Evolutionary conservation across 208 protist species (phyloP), one percentile per base, ranked within the genome.

Genomic region (Novymonas esmeraldas): DNA sequence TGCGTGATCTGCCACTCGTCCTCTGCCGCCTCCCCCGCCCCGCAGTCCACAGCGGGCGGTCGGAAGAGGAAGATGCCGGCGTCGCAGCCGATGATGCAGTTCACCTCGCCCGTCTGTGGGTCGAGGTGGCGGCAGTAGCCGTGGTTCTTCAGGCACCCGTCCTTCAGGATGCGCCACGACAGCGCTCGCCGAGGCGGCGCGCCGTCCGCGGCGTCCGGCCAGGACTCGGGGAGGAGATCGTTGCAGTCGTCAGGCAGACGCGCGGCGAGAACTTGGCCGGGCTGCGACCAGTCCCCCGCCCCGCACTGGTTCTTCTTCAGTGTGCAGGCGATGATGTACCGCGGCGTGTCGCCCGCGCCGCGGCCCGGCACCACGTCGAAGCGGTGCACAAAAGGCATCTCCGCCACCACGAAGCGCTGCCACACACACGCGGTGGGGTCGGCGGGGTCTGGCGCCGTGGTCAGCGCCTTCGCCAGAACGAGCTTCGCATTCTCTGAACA

Each of bases 1-100:
- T 66, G 60, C 0, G 16, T 22, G 0, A 0, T 6, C 7, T 34
- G 26, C 60, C 36, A 57, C 36, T 33, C 22, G 20, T 6, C 60
- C 7, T 16, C 34, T 33, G 31, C 20, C 2, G n/a, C n/a, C n/a
- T n/a, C n/a, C n/a, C n/a, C n/a, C n/a, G n/a, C n/a, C n/a, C n/a
- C n/a, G n/a, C n/a, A n/a, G n/a, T 11, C 46, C 1, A 22, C 46
- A 13, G 22, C 3, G 24, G 60, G 29, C 9, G 16, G 60, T 9
- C 45, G 60, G 16, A 65, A 65, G 1, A 65, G 34, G 44, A 65
- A 55, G 6, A 9, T 22, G 31, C 38, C 60, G 16, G 33, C 13
- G 3, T 55, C 60, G 18, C 60, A 65, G n/a, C 46, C 60, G 33
- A 46, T 45, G 11, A 65, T 18, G 33, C 46, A 48, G 31, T 33